Base-by-base conservation (phyloP, 208 protist genomes). In the Trypanosoma vivax region DNA sequence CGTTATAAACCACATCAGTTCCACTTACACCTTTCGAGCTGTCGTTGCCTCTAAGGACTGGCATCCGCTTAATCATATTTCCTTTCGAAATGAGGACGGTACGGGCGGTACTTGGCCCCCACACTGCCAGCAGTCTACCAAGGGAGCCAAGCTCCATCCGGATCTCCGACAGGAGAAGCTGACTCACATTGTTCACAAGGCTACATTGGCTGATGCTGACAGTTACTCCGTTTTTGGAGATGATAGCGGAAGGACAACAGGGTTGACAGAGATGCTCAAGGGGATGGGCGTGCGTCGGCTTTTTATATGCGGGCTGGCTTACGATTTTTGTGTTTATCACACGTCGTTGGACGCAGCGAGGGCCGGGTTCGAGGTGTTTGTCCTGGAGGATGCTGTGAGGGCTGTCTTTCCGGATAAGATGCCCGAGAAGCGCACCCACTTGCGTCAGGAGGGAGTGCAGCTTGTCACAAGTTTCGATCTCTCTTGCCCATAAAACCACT, bases 171-270 rank as follows among this genome's bases (percentile, higher is more conserved):
- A 50, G 7, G 27, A 30, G 1, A 46, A 27, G 28, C 37, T 79
- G 11, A 43, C 60, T n/a, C 25, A 50, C 24, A 29, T 73, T 0
- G 7, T 86, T 2, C 76, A 62, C 28, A 85, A 88, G 42, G 76
- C 70, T 6, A 60, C 29, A 2, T 35, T 40, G 19, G 28, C 34
- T 21, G 51, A 41, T 14, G 40, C 50, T 1, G 83, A 87, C 40
- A 78, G 76, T 63, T 83, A 86, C 65, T 87, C 83, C n/a, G 73
- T 66, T 13, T 86, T 87, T 53, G 13, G 30, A 11, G 78, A 87
- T 41, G 68, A 75, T 4, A 39, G 25, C 14, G 70, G 67, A 4
- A 28, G 9, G 19, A 31, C 49, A 30, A 80, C 72, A 0, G 76
- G 76, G 10, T 55, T 90, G 18, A 52, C 58, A 1, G 70, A 21